Percentiles rank a stretch among this genome's conserved stretches.
Evolutionary conservation across 2,329 filamentous ascomycete species (phyloP).

Genomic region (Lachnellula occidentalis): DNA sequence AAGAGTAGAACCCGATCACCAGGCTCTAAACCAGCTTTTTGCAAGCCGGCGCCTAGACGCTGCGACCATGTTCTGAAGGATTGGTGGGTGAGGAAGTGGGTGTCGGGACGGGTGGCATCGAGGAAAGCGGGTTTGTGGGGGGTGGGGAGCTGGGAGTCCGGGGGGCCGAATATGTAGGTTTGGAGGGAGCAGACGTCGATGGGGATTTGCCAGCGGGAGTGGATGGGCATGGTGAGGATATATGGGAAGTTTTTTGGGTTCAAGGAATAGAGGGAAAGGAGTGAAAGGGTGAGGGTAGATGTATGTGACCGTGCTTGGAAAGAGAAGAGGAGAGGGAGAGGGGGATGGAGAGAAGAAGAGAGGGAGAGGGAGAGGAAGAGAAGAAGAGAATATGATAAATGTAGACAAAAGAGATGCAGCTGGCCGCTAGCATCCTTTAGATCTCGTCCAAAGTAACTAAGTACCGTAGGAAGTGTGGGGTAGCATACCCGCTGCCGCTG

Average conservation of each 20-base stretch:
- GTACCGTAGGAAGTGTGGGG: too few species aligned
- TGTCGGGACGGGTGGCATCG: slow-evolving; percentile 62
- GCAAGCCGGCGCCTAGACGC: slow-evolving; percentile 64
- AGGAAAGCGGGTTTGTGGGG: slow-evolving; percentile 45
- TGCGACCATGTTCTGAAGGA: slow-evolving; percentile 67
- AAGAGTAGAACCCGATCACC: slow-evolving; percentile 71
- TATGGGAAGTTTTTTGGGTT: not conserved
- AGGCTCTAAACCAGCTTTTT: slow-evolving; percentile 54
- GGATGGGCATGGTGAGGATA: slow-evolving; percentile 18
- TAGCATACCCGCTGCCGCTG: too few species aligned
- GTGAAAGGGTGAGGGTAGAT: too few species aligned
- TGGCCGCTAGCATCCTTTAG: too few species aligned
- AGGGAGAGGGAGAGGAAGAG: too few species aligned
- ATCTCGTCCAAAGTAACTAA: too few species aligned
- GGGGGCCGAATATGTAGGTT: slow-evolving; percentile 50
- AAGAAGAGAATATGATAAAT: too few species aligned
- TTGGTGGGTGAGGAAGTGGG: slow-evolving; percentile 57
- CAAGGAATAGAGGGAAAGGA: too few species aligned
- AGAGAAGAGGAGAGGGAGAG: too few species aligned
- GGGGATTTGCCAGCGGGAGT: slow-evolving; percentile 21
- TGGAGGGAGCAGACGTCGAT: slow-evolving; percentile 41
- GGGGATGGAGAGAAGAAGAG: too few species aligned
- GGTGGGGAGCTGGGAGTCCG: slow-evolving; percentile 36
- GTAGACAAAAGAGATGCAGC: too few species aligned
- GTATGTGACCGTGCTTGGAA: too few species aligned